Base-by-base conservation (phyloP, 2,329 filamentous ascomycete species). In the Aspergillus pseudotamarii region DNA sequence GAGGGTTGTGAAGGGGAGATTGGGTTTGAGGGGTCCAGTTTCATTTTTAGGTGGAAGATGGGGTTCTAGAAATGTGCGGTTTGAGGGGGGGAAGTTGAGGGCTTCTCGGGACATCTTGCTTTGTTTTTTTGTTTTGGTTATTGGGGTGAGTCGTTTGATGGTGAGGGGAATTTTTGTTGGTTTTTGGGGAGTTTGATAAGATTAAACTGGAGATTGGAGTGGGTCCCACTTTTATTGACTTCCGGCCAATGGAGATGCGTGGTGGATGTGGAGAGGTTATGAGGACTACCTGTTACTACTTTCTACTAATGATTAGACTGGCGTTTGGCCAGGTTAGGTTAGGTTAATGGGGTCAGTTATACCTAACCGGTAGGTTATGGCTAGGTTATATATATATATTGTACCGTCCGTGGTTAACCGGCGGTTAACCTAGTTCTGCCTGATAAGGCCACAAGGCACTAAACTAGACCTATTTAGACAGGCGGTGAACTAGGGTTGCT, bases 1-100 rank as follows among this genome's bases (percentile, higher is more conserved):
- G 56, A 97, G 84, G 16, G 93, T 97, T 46, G 91, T 84, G 73
- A 83, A 83, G 2, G 83, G 84, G 41, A 72, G 67, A 57, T 67
- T 58, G 62, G 51, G 30, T 59, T 54, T 38, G 66, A 55, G 30
- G 53, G 41, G 34, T 45, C 38, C n/a, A 2, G 21, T 11, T 10
- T 60, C 23, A 46, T 60, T 23, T 28, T 54, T 41, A 8, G 45
- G 38, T 1, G 63, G 61, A 5, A 65, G 61, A 51, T 65, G 58
- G 1, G 58, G 64, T 36, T 61, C 50, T 41, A 65, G 14, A 30
- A 65, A 65, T 14, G 16, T 4, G 19, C 58, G 64, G 36, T 59
- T 53, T 9, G 58, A 23, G 5, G 23, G 2, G 2, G 64, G 58
- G 45, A 63, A 63, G 23, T 21, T 21, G 43, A 65, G 58, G 21